Conservation (phyloP, 371 early-diverging fungal species). For the Mucor racemosus region DNA sequence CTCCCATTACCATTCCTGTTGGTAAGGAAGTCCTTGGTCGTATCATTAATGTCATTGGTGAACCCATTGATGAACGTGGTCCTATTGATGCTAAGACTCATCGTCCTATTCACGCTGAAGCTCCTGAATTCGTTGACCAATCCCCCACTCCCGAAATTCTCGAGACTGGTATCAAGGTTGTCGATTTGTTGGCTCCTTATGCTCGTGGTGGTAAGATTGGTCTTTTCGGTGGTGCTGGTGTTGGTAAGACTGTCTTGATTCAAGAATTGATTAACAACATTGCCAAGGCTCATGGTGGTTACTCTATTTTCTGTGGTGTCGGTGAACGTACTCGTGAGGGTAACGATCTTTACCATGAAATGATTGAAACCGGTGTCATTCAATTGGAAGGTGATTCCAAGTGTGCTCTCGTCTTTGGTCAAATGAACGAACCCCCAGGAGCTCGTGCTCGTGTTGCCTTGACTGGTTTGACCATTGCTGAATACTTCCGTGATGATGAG, state of each 20-base stretch:
- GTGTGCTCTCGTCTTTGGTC: slow-evolving; percentile 97
- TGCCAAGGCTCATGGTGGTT: slow-evolving; percentile 98
- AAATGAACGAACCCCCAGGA: slow-evolving; percentile 99
- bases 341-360: slow-evolving; percentile 98
- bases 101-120: slow-evolving; percentile 87
- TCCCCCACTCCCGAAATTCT: slow-evolving; percentile 94
- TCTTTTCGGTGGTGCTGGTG: slow-evolving; percentile 98
- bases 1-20: slow-evolving; percentile 91
- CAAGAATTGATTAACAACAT: slow-evolving; percentile 98
- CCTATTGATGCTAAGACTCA: slow-evolving; percentile 86
- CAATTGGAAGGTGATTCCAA: slow-evolving; percentile 93
- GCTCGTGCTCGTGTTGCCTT: slow-evolving; percentile 99
- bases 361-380: slow-evolving; percentile 95
- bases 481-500: slow-evolving; percentile 99
- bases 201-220: slow-evolving; percentile 98
- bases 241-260: slow-evolving; percentile 98
- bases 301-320: slow-evolving; percentile 97
- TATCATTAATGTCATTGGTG: slow-evolving; percentile 97
- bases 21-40: slow-evolving; percentile 94
- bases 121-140: slow-evolving; percentile 93
- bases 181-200: slow-evolving; percentile 97
- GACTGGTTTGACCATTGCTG: slow-evolving; percentile 97
- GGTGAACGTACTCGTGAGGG: slow-evolving; percentile 98
- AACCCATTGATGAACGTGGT: slow-evolving; percentile 94
- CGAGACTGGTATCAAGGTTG: slow-evolving; percentile 99